These are phyloP conservation scores for Antitrichia curtipendula DNA, from an alignment of 225 moss, liverwort and hornwort species.

Conservation along the genomic window DNA sequence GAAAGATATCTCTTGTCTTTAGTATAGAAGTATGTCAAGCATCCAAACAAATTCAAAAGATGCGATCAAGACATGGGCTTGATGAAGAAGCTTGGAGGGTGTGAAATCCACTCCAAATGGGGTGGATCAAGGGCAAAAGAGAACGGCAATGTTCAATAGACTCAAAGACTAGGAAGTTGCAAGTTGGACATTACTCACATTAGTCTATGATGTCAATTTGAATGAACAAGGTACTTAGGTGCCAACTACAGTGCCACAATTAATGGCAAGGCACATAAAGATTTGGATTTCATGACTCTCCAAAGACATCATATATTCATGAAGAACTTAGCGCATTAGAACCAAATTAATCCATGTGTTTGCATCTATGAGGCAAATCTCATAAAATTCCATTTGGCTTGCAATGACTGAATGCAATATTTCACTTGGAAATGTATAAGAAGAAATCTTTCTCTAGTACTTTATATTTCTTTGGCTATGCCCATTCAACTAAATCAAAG, in stretches of 20 bases:
- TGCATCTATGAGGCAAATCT: not conserved
- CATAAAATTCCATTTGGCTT: not conserved
- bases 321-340: not conserved
- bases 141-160: not conserved
- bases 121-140: not conserved
- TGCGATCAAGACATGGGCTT: not conserved
- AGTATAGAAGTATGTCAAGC: not conserved
- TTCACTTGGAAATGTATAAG: not conserved
- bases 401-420: not conserved
- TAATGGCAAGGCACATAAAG: not conserved
- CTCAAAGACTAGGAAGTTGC: not conserved
- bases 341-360: not conserved
- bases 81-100: not conserved
- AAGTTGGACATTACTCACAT: rapidly evolving
- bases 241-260: not conserved
- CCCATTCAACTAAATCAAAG: not conserved
- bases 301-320: too few species aligned
- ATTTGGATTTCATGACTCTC: not conserved
- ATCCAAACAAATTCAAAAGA: rapidly evolving
- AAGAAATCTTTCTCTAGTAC: not conserved
- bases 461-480: rapidly evolving
- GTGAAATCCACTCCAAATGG: not conserved
- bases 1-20: not conserved
- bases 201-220: not conserved
- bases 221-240: rapidly evolving